Conservation (phyloP, 2,329 filamentous ascomycete genomes). For the Ceratocystis albifundus region DNA sequence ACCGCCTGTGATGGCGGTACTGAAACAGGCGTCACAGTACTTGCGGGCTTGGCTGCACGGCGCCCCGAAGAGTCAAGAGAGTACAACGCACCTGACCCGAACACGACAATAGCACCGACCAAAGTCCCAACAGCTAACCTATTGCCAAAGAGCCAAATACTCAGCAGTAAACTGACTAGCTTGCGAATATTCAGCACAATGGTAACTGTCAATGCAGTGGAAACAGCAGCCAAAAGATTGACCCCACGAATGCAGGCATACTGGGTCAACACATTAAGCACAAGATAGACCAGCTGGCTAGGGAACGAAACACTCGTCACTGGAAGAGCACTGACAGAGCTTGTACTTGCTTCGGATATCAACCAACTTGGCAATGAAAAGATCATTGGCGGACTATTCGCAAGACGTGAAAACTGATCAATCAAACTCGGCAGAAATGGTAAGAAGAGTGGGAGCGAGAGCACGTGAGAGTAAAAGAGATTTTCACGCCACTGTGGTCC, state of each 20-base stretch:
- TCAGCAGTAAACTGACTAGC: slow-evolving; percentile 77
- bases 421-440: slow-evolving; percentile 57
- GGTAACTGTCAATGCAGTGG: slow-evolving; percentile 86
- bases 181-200: slow-evolving; percentile 95
- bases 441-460: slow-evolving; percentile 65
- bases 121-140: slow-evolving; percentile 63
- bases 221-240: slow-evolving; percentile 79
- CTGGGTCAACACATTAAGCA: slow-evolving; percentile 75
- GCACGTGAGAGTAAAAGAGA: slow-evolving; percentile 77
- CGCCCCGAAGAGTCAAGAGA: slow-evolving; percentile 51
- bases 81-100: slow-evolving; percentile 82
- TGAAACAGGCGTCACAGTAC: not conserved
- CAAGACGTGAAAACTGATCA: slow-evolving; percentile 52
- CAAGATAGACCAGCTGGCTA: slow-evolving; percentile 58
- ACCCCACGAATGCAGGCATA: slow-evolving; percentile 92
- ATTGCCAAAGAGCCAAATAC: slow-evolving; percentile 92
- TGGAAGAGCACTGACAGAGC: slow-evolving; percentile 2
- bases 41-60: slow-evolving; percentile 2
- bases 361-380: slow-evolving; percentile 16
- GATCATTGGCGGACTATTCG: slow-evolving; percentile 48
- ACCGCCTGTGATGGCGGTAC: not conserved
- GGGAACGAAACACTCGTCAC: slow-evolving; percentile 37
- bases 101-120: slow-evolving; percentile 72
- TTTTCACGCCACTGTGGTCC: slow-evolving; percentile 92
- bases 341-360: slow-evolving; percentile 7